These are phyloP conservation scores for Aureobasidium zeae DNA, from an alignment of 2,329 filamentous ascomycete genomes.

Conservation along the genomic window DNA sequence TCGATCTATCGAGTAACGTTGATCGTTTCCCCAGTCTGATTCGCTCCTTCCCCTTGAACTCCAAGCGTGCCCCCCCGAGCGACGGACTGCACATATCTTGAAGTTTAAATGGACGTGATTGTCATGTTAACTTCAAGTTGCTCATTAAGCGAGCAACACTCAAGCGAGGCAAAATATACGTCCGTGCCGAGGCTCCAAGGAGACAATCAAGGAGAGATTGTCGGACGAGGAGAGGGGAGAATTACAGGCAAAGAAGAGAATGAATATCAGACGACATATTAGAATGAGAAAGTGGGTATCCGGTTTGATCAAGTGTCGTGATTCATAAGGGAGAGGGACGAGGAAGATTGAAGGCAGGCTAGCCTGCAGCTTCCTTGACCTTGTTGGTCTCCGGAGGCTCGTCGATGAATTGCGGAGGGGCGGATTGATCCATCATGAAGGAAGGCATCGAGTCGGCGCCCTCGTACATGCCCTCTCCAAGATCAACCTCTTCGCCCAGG, in stretches of 20 bases:
- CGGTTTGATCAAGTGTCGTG: conserved; percentile 2
- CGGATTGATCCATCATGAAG: conserved; percentile 76
- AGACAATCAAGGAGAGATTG: not conserved
- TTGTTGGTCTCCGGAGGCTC: conserved; percentile 70
- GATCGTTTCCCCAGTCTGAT: conserved; percentile 7
- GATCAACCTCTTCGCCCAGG: conserved; percentile 84
- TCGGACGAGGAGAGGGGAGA: not conserved
- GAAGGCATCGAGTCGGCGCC: conserved; percentile 52
- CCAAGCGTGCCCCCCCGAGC: not conserved
- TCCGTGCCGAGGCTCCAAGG: not conserved
- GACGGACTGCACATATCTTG: not conserved
- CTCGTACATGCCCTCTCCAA: conserved; percentile 57
- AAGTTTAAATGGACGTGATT: not conserved
- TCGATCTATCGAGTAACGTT: conserved; percentile 8
- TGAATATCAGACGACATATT: not conserved
- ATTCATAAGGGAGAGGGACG: conserved; percentile 4
- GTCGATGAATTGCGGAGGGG: conserved; percentile 81
- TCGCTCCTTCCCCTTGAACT: not conserved
- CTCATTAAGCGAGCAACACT: not conserved
- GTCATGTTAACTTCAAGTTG: not conserved
- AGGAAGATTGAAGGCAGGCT: not conserved
- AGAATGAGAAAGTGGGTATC: conserved; percentile 5
- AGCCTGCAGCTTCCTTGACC: conserved; percentile 67
- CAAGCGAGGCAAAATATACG: conserved; percentile 4
- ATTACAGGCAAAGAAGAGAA: not conserved